These are phyloP conservation scores for Gracilaria vermiculophylla DNA, from an alignment of 23 red algal genomes.

Conservation along the genomic window DNA sequence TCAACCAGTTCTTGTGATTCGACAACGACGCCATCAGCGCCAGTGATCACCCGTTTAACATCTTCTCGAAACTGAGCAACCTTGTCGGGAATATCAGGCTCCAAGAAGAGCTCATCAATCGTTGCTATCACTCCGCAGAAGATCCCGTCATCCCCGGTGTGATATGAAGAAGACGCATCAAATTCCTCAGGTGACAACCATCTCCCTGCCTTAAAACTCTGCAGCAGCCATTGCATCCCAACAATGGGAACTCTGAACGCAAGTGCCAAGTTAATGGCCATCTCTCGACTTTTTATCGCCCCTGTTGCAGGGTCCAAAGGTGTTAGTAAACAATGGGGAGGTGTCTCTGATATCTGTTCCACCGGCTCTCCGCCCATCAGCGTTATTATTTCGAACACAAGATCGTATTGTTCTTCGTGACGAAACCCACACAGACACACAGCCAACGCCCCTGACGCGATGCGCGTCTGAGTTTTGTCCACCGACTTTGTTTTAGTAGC, in stretches of 20 bases:
- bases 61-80: constrained; percentile 1
- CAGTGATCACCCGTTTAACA: neutral
- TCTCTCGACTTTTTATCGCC: constrained; percentile 15
- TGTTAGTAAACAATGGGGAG: neutral
- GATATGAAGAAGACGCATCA: constrained; percentile 1
- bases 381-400: constrained; percentile 2
- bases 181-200: neutral
- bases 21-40: constrained; percentile 22
- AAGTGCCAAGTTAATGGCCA: constrained; percentile 2
- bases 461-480: neutral
- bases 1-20: neutral
- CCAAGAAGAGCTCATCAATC: constrained; percentile 5
- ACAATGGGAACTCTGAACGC: constrained; percentile 37
- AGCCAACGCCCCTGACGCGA: neutral
- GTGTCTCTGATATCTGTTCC: neutral
- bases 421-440: neutral
- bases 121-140: constrained; percentile 30
- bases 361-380: constrained; percentile 17
- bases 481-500: neutral
- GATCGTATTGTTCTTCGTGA: neutral
- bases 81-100: neutral
- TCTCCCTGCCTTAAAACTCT: neutral
- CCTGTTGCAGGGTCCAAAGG: neutral
- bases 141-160: neutral
- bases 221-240: constrained; percentile 8